Conservation (phyloP, 2,329 filamentous ascomycete species). For the Escovopsis sp. region DNA sequence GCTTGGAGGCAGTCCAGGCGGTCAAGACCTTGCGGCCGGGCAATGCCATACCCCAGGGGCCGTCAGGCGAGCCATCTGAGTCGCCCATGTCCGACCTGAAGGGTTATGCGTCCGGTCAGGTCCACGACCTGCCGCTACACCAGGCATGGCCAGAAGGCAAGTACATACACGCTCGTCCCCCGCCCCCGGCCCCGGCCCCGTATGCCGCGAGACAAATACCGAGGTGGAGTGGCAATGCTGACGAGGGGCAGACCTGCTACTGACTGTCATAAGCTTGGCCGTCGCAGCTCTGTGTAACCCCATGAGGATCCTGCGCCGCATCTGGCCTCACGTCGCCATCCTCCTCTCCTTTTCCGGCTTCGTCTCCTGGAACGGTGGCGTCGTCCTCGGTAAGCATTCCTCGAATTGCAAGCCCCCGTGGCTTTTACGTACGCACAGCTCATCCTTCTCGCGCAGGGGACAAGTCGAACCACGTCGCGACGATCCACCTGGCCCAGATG, state of each 20-base stretch:
- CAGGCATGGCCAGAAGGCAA: conserved; percentile 36
- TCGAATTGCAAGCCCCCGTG: neutral
- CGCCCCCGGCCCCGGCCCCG: too few species aligned
- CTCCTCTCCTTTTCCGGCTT: conserved; percentile 58
- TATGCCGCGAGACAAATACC: neutral
- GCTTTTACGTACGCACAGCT: neutral
- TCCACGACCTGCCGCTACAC: conserved; percentile 39
- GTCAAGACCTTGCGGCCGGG: conserved; percentile 29
- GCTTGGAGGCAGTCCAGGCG: conserved; percentile 37
- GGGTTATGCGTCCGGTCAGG: conserved; percentile 33
- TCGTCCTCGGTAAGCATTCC: conserved; percentile 60
- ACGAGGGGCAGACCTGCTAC: conserved; percentile 31
- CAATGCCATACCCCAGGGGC: conserved; percentile 14
- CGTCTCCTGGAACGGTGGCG: conserved; percentile 74
- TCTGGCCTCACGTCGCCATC: conserved; percentile 48
- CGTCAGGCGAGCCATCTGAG: conserved; percentile 17
- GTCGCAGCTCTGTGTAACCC: conserved; percentile 41
- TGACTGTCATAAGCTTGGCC: conserved; percentile 48
- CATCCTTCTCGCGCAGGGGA: conserved; percentile 43
- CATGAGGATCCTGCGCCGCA: conserved; percentile 25
- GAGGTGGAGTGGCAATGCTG: conserved; percentile 3
- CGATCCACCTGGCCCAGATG: conserved; percentile 80
- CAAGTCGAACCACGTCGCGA: conserved; percentile 85
- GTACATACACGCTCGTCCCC: conserved; percentile 1
- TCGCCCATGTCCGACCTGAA: conserved; percentile 24